Evolutionary conservation across 83 land plant genomes (phyloP), one percentile per base, ranked within the genome.

Genomic region (Larix sibirica): DNA sequence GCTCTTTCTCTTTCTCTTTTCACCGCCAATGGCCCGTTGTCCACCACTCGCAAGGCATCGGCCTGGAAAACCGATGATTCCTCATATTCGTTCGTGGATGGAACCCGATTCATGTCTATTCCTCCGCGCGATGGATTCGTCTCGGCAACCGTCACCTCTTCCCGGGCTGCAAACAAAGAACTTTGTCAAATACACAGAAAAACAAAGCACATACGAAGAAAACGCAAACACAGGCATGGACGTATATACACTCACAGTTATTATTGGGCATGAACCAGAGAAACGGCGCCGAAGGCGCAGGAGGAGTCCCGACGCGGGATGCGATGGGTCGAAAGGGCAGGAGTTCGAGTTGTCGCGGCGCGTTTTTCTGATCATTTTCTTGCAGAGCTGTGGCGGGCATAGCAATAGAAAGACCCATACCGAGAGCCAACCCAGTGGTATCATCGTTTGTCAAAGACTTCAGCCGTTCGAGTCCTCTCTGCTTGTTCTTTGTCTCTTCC

Each of bases 111-210:
- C 80, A 77, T 77, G n/a, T 77, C 80, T 16, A 77, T 54, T 12
- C 80, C 36, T 18, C 80, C 58, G 4, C 60, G 7, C 7, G 38
- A 0, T 1, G 20, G 33, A 26, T 54, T 58, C 13, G 80, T 2
- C 40, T 77, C 80, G 20, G 80, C 80, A 4, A 77, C 56, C 60
- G 80, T 77, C 20, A 77, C 62, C 80, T 77, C 80, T 14, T 77
- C 80, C 10, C 62, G 33, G 9, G 61, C 80, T 77, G 80, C 80
- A 77, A 12, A 24, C 23, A 13, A n/a, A 1, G 23, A 77, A 5
- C 26, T 16, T 0, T 20, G 6, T 42, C 36, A 18, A 31, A 42
- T 40, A 73, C 77, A 40, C 23, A 73, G 10, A 40, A 73, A 33
- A 23, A 65, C 14, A 7, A 21, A 23, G 28, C 28, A 6, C 36